Base-by-base conservation (phyloP, 129 eudicot species). In the Oenanthe sinensis region DNA sequence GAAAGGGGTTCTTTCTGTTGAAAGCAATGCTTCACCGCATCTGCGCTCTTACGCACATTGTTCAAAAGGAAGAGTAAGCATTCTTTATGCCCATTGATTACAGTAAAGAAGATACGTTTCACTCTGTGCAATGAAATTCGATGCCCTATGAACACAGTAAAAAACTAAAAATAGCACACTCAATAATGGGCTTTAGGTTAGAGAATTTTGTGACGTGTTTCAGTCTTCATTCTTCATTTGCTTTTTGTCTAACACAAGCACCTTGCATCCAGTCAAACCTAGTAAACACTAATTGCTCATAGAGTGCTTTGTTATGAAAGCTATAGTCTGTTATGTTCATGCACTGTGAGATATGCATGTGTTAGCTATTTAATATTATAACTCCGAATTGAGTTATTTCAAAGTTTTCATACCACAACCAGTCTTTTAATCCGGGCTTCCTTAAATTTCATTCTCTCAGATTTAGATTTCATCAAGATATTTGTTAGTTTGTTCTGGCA, bases 21-120 rank as follows among this genome's bases (percentile, higher is more conserved):
- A 82, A 76, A 90, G 88, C 81, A 79, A 81, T 55, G 86, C 89
- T 20, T 85, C 93, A 60, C 92, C 96, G 70, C 81, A 88, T 87
- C 79, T 95, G 81, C 94, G 97, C 62, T 85, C 94, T 36, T 92
- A 96, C 62, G 99, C 92, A 58, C 99, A 96, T 87, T 96, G 99
- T 72, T 75, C 97, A 26, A 92, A 90, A 87, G 91, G 90, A 81
- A 86, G 91, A 81, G 99, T 96, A 85, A 84, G 96, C 50, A 46
- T 58, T n/a, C 78, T 50, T 44, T 47, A 42, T 81, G 4, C 22
- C 19, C 22, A 16, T 30, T 28, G 30, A 14, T 4, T 69, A 36
- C 45, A 70, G 42, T 17, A 70, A 70, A 14, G 48, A 36, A 19
- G 45, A 33, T 37, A 36, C 13, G 4, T 17, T 70, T 24, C 14